phyloP scores from a whole-genome alignment of 2,329 filamentous ascomycete species.

The Teratosphaeria gauchensis region DNA sequence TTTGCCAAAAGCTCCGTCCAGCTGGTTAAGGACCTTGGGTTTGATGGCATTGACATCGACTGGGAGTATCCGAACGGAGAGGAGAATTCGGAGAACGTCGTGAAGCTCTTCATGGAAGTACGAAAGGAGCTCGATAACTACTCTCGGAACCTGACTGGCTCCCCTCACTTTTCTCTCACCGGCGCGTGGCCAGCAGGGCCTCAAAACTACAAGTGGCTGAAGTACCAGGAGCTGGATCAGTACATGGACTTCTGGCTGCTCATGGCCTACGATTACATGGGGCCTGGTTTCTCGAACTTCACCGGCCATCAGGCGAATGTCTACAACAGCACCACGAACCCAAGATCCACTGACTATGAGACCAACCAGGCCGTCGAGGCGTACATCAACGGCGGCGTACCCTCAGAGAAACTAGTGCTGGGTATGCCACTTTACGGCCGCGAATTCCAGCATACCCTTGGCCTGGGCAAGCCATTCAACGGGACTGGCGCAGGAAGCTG shows the following conservation, averaged over 20 bases:
- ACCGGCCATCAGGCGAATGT: conserved; percentile 78
- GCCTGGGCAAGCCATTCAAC: conserved; percentile 57
- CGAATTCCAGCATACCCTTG: conserved; percentile 69
- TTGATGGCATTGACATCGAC: conserved; percentile 45
- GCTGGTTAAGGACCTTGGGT: conserved; percentile 69
- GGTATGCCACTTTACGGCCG: conserved; percentile 92
- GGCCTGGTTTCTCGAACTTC: conserved; percentile 59
- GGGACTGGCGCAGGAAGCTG: conserved; percentile 72
- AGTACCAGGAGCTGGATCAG: conserved; percentile 31
- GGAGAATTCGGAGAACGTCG: conserved; percentile 31
- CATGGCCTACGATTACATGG: conserved; percentile 52
- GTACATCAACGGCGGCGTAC: conserved; percentile 55
- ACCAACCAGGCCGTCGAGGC: conserved; percentile 59
- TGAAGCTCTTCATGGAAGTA: conserved; percentile 30
- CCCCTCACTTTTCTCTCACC: conserved; percentile 34
- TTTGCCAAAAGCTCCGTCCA: conserved; percentile 66
- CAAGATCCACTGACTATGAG: conserved; percentile 66
- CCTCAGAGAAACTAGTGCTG: conserved; percentile 65
- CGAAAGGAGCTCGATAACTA: conserved; percentile 33
- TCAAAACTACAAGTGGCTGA: conserved; percentile 33
- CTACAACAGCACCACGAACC: conserved; percentile 47
- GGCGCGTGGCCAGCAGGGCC: conserved; percentile 37
- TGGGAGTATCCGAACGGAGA: conserved; percentile 39
- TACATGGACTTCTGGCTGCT: conserved; percentile 42
- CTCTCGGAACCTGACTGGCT: conserved; percentile 22